Evolutionary conservation across 2,329 filamentous ascomycete genomes (phyloP), one percentile per base, ranked within the genome.

Genomic region (Leptographium galeiforme): DNA sequence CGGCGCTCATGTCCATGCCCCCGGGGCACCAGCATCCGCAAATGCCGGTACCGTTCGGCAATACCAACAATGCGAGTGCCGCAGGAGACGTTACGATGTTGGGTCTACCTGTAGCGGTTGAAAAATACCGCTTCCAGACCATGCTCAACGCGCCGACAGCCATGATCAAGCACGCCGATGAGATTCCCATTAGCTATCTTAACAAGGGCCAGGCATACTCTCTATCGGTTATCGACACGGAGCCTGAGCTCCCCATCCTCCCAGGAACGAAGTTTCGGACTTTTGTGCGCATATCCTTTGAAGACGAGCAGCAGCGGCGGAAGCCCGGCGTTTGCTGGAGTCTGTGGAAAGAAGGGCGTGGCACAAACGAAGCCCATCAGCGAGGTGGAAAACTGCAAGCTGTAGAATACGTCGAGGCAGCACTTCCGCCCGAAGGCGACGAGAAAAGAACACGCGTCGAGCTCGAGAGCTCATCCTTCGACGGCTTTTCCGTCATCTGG

Each of bases 191-290:
- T n/a, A 96, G 91, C 0, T 98, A 98, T 65, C 78, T 98, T 18
- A 98, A 98, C 72, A 97, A 97, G 68, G 90, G 91, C 30, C 91
- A 97, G 66, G 88, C 89, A 16, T 98, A 98, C 66, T 87, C 87
- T 0, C 73, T 98, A 18, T 86, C 87, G 2, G 78, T 98, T 33
- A 74, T 86, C 48, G 93, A 98, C 64, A 93, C 86, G 0, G 73
- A 75, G 7, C 79, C 85, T 2, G 72, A 76, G 1, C 69, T 83
- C 6, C 75, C 79, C 2, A 70, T 78, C 38, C 66, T 72, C 0
- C 77, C 77, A 6, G 82, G 81, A 10, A 73, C 84, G 14, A 85
- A 79, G 59, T 96, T 96, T 65, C 81, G 93, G 53, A 97, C 91
- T 0, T 95, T 85, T 64, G 80, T 98, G 48, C 85, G 93, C n/a